Conservation (phyloP, 1,284 basidiomycete genomes). For the Spongispora temasekensis region DNA sequence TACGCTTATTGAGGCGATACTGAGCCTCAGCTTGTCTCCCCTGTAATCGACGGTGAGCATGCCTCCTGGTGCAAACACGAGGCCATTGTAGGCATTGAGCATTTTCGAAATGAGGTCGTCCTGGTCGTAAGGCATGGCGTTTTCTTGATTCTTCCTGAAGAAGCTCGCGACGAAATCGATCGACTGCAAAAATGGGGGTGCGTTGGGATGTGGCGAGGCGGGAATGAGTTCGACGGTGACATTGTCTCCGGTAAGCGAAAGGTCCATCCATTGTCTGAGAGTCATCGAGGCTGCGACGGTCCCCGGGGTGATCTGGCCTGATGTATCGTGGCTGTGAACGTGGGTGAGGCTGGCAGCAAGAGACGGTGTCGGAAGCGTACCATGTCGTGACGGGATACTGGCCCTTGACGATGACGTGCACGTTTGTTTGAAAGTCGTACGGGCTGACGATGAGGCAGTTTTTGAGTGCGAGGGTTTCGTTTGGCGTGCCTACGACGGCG, state of each 20-base stretch:
- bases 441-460: constrained; percentile 83
- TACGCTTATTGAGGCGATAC: constrained; percentile 66
- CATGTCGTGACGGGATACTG: constrained; percentile 69
- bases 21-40: constrained; percentile 81
- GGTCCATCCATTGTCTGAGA: constrained; percentile 84
- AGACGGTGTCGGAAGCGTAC: constrained; percentile 43
- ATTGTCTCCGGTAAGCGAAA: constrained; percentile 76
- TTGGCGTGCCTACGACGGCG: constrained; percentile 57
- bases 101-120: constrained; percentile 86
- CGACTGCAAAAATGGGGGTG: constrained; percentile 73
- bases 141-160: constrained; percentile 61
- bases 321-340: constrained; percentile 68
- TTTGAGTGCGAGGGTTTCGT: constrained; percentile 70
- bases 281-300: constrained; percentile 64
- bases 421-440: constrained; percentile 68
- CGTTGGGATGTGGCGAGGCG: constrained; percentile 51
- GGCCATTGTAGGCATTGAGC: constrained; percentile 60
- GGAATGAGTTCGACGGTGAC: constrained; percentile 73
- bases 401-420: constrained; percentile 77
- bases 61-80: constrained; percentile 77
- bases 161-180: constrained; percentile 84
- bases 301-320: constrained; percentile 63
- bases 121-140: constrained; percentile 74
- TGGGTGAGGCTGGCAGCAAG: constrained; percentile 1
- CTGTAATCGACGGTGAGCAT: constrained; percentile 89